Percentiles rank a stretch among this genome's conserved stretches.
These are phyloP conservation scores for Barnettozyma hawaiiensis DNA, from an alignment of 1,139 yeast genomes.

Conservation along the genomic window DNA sequence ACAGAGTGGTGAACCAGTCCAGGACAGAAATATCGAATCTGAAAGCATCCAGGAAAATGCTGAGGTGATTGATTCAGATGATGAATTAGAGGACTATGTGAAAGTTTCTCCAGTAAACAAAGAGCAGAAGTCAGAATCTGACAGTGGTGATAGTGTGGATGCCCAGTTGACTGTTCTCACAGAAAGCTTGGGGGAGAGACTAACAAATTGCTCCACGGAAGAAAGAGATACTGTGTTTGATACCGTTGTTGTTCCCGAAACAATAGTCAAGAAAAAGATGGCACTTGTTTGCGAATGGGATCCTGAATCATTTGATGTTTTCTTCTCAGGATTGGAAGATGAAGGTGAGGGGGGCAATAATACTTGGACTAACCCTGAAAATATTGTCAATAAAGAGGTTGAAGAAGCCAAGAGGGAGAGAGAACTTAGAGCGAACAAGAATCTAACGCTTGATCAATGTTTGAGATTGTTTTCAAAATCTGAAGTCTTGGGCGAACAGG, in stretches of 20 bases:
- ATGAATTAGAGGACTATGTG: constrained; percentile 8
- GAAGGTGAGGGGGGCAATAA: constrained; percentile 37
- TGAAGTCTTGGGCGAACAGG: constrained; percentile 83
- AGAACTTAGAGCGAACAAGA: constrained; percentile 38
- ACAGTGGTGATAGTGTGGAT: constrained; percentile 7
- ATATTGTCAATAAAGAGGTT: constrained; percentile 47
- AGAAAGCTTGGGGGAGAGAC: constrained; percentile 8
- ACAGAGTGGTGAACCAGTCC: background rate
- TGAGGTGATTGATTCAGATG: constrained; percentile 1
- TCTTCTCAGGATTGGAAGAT: constrained; percentile 41
- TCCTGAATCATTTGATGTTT: constrained; percentile 39
- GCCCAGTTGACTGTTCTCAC: constrained; percentile 7
- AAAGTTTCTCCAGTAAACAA: constrained; percentile 5
- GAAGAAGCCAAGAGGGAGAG: constrained; percentile 40
- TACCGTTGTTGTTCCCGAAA: constrained; percentile 7
- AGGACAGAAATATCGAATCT: background rate
- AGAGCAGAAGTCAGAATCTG: background rate
- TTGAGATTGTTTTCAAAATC: constrained; percentile 69
- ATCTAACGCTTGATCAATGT: constrained; percentile 68
- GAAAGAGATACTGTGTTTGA: background rate
- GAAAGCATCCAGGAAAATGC: background rate
- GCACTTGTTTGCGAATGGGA: constrained; percentile 75
- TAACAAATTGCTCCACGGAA: background rate
- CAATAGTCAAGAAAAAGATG: constrained; percentile 28
- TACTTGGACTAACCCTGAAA: constrained; percentile 50